Percentiles rank a stretch among this genome's conserved stretches.
Evolutionary conservation across 2,329 filamentous ascomycete species (phyloP).

Genomic region (Neonectria magnoliae): DNA sequence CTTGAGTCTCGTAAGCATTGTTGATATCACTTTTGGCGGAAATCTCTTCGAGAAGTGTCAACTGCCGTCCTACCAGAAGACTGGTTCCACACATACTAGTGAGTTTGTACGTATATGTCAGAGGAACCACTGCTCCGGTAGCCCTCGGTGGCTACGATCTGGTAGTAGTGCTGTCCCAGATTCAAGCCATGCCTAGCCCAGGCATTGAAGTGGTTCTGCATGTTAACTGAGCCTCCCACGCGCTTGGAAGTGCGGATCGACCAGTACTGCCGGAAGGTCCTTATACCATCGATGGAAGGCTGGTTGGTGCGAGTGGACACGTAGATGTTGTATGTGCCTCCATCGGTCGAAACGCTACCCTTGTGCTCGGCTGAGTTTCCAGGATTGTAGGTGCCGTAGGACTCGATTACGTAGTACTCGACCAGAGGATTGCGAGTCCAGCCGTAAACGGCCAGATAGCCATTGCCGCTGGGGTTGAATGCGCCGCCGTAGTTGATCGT

Average conservation of each 20-base stretch:
- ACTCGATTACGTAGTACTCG: conserved; percentile 53
- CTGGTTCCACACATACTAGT: too few relatives aligned
- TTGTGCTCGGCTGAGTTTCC: conserved; percentile 44
- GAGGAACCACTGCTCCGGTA: conserved; percentile 61
- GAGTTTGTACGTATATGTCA: too few relatives aligned
- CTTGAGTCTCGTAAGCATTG: too few relatives aligned
- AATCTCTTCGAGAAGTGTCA: too few relatives aligned
- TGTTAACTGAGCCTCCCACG: conserved; percentile 60
- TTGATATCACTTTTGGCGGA: too few relatives aligned
- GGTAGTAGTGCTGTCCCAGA: conserved; percentile 61
- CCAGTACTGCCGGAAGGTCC: conserved; percentile 64
- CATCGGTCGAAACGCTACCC: conserved; percentile 50
- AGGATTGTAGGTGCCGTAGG: conserved; percentile 47
- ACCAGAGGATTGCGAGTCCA: conserved; percentile 51
- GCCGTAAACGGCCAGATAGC: conserved; percentile 52
- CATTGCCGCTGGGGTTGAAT: conserved; percentile 48
- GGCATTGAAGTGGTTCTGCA: conserved; percentile 61
- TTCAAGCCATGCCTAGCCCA: conserved; percentile 60
- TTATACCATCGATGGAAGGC: conserved; percentile 59
- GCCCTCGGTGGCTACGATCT: conserved; percentile 65
- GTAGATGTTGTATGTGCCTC: conserved; percentile 51
- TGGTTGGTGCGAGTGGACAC: conserved; percentile 51
- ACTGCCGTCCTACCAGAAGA: too few relatives aligned
- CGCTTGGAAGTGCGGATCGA: conserved; percentile 61
- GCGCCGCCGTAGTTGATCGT: conserved; percentile 43